phyloP scores from a whole-genome alignment of 306 rosid genomes.

The Lathyrus tuberosus region DNA sequence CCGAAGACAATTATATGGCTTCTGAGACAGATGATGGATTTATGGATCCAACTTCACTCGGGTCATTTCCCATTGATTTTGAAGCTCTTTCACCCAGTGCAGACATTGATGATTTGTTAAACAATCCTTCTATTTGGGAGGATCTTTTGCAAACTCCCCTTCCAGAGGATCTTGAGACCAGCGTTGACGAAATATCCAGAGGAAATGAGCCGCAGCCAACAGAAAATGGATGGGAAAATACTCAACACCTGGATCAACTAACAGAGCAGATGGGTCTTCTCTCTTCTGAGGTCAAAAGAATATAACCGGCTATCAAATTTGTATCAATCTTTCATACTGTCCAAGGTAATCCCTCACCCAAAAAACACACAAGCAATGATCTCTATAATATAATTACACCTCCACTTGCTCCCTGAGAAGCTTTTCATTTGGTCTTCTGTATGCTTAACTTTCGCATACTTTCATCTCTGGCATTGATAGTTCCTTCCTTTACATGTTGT shows the following conservation, averaged over 20 bases:
- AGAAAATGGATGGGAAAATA: slow-evolving; percentile 71
- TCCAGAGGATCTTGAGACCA: slow-evolving; percentile 57
- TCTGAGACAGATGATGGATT: slow-evolving; percentile 55
- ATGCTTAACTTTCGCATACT: slow-evolving; percentile 40
- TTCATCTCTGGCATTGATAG: slow-evolving; percentile 4
- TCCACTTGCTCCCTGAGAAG: slow-evolving; percentile 37
- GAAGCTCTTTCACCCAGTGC: slow-evolving; percentile 57
- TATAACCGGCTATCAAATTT: slow-evolving; percentile 53
- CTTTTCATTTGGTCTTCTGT: slow-evolving; percentile 32
- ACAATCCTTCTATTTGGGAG: slow-evolving; percentile 65
- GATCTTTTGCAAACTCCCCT: slow-evolving; percentile 57
- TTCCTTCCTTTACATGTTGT: slow-evolving; percentile 10
- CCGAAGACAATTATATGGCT: slow-evolving; percentile 54
- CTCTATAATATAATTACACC: slow-evolving; percentile 30
- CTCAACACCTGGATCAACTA: slow-evolving; percentile 71
- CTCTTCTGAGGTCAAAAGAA: slow-evolving; percentile 61
- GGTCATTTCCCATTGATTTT: slow-evolving; percentile 59
- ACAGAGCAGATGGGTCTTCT: slow-evolving; percentile 92
- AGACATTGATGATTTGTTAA: slow-evolving; percentile 73
- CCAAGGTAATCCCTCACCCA: slow-evolving; percentile 43
- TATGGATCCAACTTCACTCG: slow-evolving; percentile 56
- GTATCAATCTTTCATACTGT: slow-evolving; percentile 40
- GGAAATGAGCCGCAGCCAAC: slow-evolving; percentile 57
- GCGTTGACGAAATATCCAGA: slow-evolving; percentile 46
- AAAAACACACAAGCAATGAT: slow-evolving; percentile 36